Evolutionary conservation across 805 yeast genomes (phyloP), one percentile per base, ranked within the genome.

Genomic region (Barnettozyma californica): DNA sequence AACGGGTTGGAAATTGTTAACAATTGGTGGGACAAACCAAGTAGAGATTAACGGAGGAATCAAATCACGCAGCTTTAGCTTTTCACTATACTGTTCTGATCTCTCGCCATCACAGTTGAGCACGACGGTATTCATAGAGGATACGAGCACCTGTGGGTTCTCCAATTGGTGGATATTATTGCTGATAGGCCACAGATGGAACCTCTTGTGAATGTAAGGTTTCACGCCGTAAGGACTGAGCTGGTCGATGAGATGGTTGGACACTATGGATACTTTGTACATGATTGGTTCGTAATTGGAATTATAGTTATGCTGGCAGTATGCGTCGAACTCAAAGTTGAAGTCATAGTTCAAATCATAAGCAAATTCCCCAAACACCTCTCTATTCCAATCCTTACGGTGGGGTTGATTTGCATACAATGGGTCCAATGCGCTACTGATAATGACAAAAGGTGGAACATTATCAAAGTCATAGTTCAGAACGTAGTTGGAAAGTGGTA

Each of bases 111-210:
- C 35, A 44, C 62, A 60, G 9, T 49, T 51, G 10, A 57, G 34
- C 1, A 57, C 41, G 14, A 60, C 47, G 1, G 60, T 55, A 37
- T 58, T 55, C 53, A 57, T 41, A 4, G 53, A 31, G 1, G 62
- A 54, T 0, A 57, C 49, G 34, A 58, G 45, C 4, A 58, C 57
- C 11, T 51, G 56, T 4, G 42, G 51, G 41, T 57, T 55, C 16
- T 44, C 41, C 5, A 53, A 43, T 47, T 52, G 57, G 47, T 57
- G 60, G 29, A 58, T 58, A 37, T 57, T 53, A 39, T 56, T 57
- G 14, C 56, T 57, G 38, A 58, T 44, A 10, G 62, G 62, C 62
- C 62, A 58, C n/a, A 41, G 8, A 13, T 55, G 40, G 43, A 54
- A 58, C 10, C 47, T 50, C n/a, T 55, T 53, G 18, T 26, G 35